Percentiles rank a stretch among this genome's conserved stretches.
Conservation (phyloP, 495 filamentous ascomycete species). For the Podospora pseudoanserina region DNA sequence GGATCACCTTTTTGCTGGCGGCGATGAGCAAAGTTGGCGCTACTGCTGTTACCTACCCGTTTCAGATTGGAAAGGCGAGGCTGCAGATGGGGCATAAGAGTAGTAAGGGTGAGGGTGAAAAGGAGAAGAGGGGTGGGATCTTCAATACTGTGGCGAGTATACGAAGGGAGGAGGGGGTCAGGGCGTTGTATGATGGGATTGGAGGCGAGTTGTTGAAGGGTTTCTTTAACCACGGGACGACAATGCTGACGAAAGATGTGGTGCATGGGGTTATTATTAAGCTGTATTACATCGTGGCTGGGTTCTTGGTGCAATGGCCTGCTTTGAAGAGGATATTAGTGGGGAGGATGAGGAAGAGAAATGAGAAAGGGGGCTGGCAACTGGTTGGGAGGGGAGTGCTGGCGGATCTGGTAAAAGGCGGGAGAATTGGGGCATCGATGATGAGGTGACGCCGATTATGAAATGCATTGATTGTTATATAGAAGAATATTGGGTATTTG, state of each 20-base stretch:
- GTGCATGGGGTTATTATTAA: slow-evolving; percentile 73
- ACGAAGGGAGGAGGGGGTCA: slow-evolving; percentile 60
- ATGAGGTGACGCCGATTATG: neutral
- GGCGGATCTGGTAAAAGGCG: neutral
- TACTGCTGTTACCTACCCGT: slow-evolving; percentile 77
- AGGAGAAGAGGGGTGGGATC: slow-evolving; percentile 41
- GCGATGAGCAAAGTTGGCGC: slow-evolving; percentile 79
- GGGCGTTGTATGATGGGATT: slow-evolving; percentile 73
- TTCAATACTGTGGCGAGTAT: slow-evolving; percentile 62
- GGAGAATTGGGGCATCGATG: neutral
- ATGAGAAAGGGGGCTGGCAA: slow-evolving; percentile 14
- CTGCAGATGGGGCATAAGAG: slow-evolving; percentile 52
- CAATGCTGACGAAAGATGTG: slow-evolving; percentile 83
- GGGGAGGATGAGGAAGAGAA: slow-evolving; percentile 14
- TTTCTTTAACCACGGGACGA: slow-evolving; percentile 81
- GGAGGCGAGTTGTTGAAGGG: slow-evolving; percentile 74
- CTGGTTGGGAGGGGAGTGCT: neutral
- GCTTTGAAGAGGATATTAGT: slow-evolving; percentile 21
- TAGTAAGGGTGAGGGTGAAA: slow-evolving; percentile 3
- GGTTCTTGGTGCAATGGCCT: slow-evolving; percentile 28
- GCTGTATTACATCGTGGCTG: slow-evolving; percentile 55
- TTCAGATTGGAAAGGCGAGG: slow-evolving; percentile 76
- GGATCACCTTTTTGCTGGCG: slow-evolving; percentile 61
- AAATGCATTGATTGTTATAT: neutral
- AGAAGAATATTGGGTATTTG: neutral